Evolutionary conservation across 2,329 filamentous ascomycete species (phyloP).

Genomic region (Setomelanomma holmii): DNA sequence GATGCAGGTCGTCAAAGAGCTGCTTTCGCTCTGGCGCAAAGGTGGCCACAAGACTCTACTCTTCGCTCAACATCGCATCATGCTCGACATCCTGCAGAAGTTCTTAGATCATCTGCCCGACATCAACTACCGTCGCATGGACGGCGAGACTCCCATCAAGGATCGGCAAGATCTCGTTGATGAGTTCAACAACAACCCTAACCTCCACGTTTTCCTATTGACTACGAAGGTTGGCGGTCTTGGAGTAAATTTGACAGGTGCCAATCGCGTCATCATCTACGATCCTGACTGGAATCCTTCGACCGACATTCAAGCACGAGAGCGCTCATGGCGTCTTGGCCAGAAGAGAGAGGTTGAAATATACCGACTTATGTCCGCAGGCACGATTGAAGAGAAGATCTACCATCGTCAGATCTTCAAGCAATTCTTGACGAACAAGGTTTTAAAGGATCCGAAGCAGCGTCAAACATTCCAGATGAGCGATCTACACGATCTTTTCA

Average conservation of each 20-base stretch:
- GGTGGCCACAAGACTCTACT: constrained; percentile 93
- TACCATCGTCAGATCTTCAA: constrained; percentile 99
- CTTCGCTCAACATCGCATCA: constrained; percentile 92
- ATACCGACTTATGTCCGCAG: constrained; percentile 96
- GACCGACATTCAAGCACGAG: constrained; percentile 92
- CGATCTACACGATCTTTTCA: constrained; percentile 92
- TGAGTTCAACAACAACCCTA: constrained; percentile 82
- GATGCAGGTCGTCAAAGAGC: constrained; percentile 89
- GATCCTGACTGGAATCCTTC: constrained; percentile 99
- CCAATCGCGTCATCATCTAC: constrained; percentile 95
- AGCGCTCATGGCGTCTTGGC: constrained; percentile 92
- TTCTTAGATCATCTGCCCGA: constrained; percentile 73
- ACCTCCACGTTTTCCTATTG: constrained; percentile 86
- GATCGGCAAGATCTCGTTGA: constrained; percentile 90
- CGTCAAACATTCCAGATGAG: constrained; percentile 88
- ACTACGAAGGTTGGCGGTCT: constrained; percentile 96
- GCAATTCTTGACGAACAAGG: constrained; percentile 96
- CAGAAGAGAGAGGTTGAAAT: constrained; percentile 96
- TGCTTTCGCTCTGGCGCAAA: constrained; percentile 87
- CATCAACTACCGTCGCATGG: constrained; percentile 87
- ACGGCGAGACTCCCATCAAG: constrained; percentile 88
- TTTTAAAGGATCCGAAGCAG: constrained; percentile 92
- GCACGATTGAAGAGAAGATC: constrained; percentile 98
- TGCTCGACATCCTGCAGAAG: constrained; percentile 91
- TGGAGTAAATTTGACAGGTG: constrained; percentile 92